Percentiles rank a stretch among this genome's conserved stretches.
phyloP scores from a whole-genome alignment of 306 rosid species.

The Prunus campanulata region DNA sequence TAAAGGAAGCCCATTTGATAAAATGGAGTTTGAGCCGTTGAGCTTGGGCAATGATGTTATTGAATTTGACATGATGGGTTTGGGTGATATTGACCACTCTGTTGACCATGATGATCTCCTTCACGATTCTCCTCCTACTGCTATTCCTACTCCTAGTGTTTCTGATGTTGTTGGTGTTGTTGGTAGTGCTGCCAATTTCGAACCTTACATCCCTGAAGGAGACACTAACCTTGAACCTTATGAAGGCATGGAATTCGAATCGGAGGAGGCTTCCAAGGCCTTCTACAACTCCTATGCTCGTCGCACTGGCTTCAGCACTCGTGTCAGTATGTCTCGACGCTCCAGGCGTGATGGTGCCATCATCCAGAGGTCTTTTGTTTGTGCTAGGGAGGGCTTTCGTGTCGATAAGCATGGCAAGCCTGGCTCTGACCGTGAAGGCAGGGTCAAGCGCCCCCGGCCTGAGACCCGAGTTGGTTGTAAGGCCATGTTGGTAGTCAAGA shows the following conservation, averaged over 20 bases:
- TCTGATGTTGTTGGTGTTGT: neutral
- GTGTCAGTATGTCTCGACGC: conserved; percentile 54
- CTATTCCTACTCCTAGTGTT: neutral
- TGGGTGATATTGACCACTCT: conserved; percentile 41
- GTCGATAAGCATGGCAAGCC: conserved; percentile 37
- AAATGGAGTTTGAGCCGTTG: conserved; percentile 51
- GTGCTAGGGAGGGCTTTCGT: conserved; percentile 56
- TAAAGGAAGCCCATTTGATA: neutral
- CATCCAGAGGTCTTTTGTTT: conserved; percentile 59
- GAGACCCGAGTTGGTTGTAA: conserved; percentile 45
- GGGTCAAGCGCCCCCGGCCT: conserved; percentile 45
- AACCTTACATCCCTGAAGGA: conserved; percentile 27
- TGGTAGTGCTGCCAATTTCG: neutral
- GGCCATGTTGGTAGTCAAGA: conserved; percentile 53
- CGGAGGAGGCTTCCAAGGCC: conserved; percentile 61
- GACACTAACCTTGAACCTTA: conserved; percentile 42
- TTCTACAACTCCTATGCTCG: conserved; percentile 55
- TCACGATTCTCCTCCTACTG: conserved; percentile 11
- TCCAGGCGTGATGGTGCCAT: conserved; percentile 54
- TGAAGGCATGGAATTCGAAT: conserved; percentile 51
- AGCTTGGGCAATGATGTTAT: conserved; percentile 33
- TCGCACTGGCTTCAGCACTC: conserved; percentile 46
- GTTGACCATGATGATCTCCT: conserved; percentile 33
- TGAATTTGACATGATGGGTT: conserved; percentile 50
- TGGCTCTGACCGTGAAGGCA: conserved; percentile 21